phyloP scores from a whole-genome alignment of 768 basidiomycete genomes.

The Amanita rubescens region DNA sequence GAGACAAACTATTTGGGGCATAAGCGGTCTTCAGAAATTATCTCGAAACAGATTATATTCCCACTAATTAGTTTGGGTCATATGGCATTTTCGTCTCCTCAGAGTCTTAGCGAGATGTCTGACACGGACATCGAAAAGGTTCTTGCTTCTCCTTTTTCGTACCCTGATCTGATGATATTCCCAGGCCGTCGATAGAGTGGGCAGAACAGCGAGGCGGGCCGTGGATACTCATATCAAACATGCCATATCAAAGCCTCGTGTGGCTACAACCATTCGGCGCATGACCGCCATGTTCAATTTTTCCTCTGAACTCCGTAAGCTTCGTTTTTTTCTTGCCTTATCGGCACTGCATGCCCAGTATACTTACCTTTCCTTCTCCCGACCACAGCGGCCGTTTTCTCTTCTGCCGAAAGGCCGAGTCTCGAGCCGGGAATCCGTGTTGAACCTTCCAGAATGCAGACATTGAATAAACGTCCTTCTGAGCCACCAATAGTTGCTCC shows the following conservation, averaged over 20 bases:
- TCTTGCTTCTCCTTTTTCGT: neutral
- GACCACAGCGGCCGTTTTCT: conserved; percentile 42
- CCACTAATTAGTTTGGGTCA: conserved; percentile 69
- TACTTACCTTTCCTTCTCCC: conserved; percentile 8
- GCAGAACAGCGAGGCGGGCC: conserved; percentile 59
- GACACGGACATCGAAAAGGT: conserved; percentile 65
- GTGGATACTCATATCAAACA: conserved; percentile 68
- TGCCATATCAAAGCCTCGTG: conserved; percentile 59
- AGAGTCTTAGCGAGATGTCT: conserved; percentile 48
- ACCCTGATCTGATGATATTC: conserved; percentile 1
- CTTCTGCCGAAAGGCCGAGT: conserved; percentile 37
- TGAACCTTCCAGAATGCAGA: conserved; percentile 8
- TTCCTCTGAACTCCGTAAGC: conserved; percentile 57
- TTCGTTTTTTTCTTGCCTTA: neutral
- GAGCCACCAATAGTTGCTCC: conserved; percentile 5
- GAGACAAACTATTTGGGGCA: conserved; percentile 60
- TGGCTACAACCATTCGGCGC: conserved; percentile 60
- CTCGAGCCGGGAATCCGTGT: conserved; percentile 23
- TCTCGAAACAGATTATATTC: conserved; percentile 72
- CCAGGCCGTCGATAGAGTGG: conserved; percentile 65
- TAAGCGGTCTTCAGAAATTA: conserved; percentile 58
- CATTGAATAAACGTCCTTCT: conserved; percentile 8
- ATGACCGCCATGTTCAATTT: conserved; percentile 71
- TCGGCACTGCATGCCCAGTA: conserved; percentile 4
- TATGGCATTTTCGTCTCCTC: conserved; percentile 55